These are phyloP conservation scores for Cytospora mali DNA, from an alignment of 2,329 filamentous ascomycete species.

Conservation along the genomic window DNA sequence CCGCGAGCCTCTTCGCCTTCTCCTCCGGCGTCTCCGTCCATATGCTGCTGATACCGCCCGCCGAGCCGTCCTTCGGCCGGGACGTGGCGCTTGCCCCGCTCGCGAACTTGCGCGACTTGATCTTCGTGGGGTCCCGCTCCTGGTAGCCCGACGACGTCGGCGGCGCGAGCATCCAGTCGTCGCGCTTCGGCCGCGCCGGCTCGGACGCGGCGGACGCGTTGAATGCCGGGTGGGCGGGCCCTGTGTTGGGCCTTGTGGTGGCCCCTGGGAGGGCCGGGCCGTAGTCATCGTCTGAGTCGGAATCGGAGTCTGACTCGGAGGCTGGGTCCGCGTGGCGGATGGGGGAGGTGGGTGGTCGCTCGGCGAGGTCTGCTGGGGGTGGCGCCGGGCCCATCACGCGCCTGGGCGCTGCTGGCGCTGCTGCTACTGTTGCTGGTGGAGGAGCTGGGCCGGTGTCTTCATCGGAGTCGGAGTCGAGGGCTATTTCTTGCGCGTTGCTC, in stretches of 20 bases:
- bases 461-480: slow-evolving; percentile 40
- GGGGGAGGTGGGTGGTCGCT: slow-evolving; percentile 37
- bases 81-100: slow-evolving; percentile 47
- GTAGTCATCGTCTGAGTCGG: slow-evolving; percentile 56
- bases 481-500: slow-evolving; percentile 42
- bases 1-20: slow-evolving; percentile 77
- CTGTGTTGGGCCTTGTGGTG: slow-evolving; percentile 43
- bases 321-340: slow-evolving; percentile 33
- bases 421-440: slow-evolving; percentile 10
- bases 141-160: slow-evolving; percentile 57
- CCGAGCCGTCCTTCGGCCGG: slow-evolving; percentile 40
- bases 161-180: slow-evolving; percentile 82
- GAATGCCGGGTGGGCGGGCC: slow-evolving; percentile 41
- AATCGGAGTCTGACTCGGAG: slow-evolving; percentile 35
- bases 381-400: slow-evolving; percentile 46
- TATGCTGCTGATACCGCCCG: slow-evolving; percentile 61
- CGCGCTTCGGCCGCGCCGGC: slow-evolving; percentile 62
- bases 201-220: slow-evolving; percentile 45
- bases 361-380: slow-evolving; percentile 46
- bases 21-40: slow-evolving; percentile 94
- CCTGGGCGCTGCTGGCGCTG: slow-evolving; percentile 25
- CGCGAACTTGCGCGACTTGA: slow-evolving; percentile 81
- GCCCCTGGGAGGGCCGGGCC: slow-evolving; percentile 61
- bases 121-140: slow-evolving; percentile 80
- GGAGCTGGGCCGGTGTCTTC: slow-evolving; percentile 37